Conservation (phyloP, 164 flowering plant genomes). For the Magnolia changhungtana region DNA sequence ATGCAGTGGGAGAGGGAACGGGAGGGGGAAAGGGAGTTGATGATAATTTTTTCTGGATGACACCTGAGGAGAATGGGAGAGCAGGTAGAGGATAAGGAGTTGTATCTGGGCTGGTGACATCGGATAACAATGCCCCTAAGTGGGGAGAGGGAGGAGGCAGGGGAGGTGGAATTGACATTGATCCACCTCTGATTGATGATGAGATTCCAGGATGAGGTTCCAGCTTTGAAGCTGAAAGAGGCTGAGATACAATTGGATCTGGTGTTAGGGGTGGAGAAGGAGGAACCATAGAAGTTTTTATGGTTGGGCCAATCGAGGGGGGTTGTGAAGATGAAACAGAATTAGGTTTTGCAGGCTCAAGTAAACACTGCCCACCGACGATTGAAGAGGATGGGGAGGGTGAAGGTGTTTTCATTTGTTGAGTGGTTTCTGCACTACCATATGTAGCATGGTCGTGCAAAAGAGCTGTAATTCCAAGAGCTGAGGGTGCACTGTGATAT, state of each 20-base stretch:
- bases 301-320: constrained; percentile 14
- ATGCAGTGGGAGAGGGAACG: background rate
- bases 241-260: background rate
- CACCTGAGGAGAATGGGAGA: background rate
- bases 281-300: background rate
- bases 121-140: background rate
- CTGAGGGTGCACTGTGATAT: constrained; percentile 68
- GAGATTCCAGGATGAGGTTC: constrained; percentile 6
- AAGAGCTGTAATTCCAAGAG: constrained; percentile 72
- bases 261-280: constrained; percentile 12
- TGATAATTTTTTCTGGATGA: background rate
- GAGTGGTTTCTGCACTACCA: constrained; percentile 20
- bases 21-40: constrained; percentile 5
- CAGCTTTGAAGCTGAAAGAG: background rate
- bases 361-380: constrained; percentile 10
- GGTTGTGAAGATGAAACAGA: constrained; percentile 33
- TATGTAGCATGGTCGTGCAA: constrained; percentile 42
- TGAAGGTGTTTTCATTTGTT: constrained; percentile 5
- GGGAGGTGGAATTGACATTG: constrained; percentile 18
- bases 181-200: constrained; percentile 4
- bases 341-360: constrained; percentile 12
- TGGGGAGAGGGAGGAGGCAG: constrained; percentile 24
- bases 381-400: background rate
- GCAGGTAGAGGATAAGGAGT: constrained; percentile 18
- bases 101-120: background rate